Evolutionary conservation across 2,329 filamentous ascomycete species (phyloP), one percentile per base, ranked within the genome.

Genomic region (Penicillium decumbens): DNA sequence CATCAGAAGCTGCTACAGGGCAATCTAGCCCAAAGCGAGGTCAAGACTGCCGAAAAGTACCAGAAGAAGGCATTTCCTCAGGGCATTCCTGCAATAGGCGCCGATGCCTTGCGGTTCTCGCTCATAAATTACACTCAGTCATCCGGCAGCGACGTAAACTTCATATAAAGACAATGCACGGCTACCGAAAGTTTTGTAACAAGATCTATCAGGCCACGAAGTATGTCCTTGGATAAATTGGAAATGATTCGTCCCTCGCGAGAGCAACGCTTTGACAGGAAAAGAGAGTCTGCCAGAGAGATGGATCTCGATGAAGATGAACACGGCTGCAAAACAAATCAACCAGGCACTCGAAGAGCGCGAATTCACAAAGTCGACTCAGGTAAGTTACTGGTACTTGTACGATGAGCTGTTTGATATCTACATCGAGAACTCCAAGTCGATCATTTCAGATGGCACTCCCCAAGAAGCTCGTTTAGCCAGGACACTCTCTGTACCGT

Each of bases 121-220:
- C 82, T 97, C 61, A 81, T 93, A 56, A 82, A 84, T 58, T 93
- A 93, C 71, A 90, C 88, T n/a, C 41, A 30, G 35, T 41, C 15
- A 47, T 18, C 33, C 65, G 65, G 65, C 51, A 68, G 70, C 41
- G 71, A 74, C 52, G 72, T 73, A 53, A 66, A 65, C 12, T 74
- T 74, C 47, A 96, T 62, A 85, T 95, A 67, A 87, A 90, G 74
- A 87, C 95, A 58, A 95, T 97, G 71, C 84, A 92, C 66, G 88
- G 83, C 50, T 95, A 95, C 76, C 84, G 92, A 51, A 86, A 89
- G 65, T 96, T 96, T 80, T 95, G 90, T 68, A 95, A 95, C 78
- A 95, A 95, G 78, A 93, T 90, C 64, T 95, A 92, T 76, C 89
- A 96, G 75, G 92, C 92, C 38, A 93, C 87, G 51, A 96, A 96